A percentile compares a stretch with the other conserved stretches of the same genome.
Conservation (phyloP, 2,329 filamentous ascomycete species). For the Paramyrothecium sp. region DNA sequence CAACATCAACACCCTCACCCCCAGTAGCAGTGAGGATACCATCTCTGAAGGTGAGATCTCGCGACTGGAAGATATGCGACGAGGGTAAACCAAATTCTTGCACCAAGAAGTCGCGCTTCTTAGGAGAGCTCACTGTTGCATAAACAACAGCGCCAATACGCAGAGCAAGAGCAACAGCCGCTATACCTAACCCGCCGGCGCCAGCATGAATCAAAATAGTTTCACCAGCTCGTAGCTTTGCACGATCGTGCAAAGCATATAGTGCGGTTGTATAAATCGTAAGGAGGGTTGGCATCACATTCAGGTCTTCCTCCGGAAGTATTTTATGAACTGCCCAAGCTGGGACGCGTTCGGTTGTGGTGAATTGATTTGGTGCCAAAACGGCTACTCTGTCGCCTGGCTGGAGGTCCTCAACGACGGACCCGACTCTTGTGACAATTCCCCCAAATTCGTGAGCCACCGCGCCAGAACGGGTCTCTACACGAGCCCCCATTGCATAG, state of each 20-base stretch:
- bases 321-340: neutral
- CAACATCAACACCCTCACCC: conserved; percentile 31
- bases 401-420: conserved; percentile 10
- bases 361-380: conserved; percentile 16
- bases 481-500: conserved; percentile 21
- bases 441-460: conserved; percentile 22
- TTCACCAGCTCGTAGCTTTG: conserved; percentile 21
- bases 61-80: conserved; percentile 24
- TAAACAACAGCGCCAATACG: conserved; percentile 22
- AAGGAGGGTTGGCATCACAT: conserved; percentile 4
- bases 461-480: conserved; percentile 16
- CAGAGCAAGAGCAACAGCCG: conserved; percentile 29
- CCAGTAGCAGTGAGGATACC: conserved; percentile 26
- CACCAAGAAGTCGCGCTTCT: neutral
- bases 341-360: conserved; percentile 8
- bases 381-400: conserved; percentile 24
- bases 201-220: conserved; percentile 33
- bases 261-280: conserved; percentile 26
- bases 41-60: conserved; percentile 25
- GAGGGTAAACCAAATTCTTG: conserved; percentile 23
- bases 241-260: conserved; percentile 26
- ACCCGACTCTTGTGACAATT: conserved; percentile 17
- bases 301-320: conserved; percentile 13
- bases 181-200: conserved; percentile 31
- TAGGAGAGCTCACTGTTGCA: neutral